Conservation (phyloP, 2,329 filamentous ascomycete genomes). For the Aspergillus fructus region DNA sequence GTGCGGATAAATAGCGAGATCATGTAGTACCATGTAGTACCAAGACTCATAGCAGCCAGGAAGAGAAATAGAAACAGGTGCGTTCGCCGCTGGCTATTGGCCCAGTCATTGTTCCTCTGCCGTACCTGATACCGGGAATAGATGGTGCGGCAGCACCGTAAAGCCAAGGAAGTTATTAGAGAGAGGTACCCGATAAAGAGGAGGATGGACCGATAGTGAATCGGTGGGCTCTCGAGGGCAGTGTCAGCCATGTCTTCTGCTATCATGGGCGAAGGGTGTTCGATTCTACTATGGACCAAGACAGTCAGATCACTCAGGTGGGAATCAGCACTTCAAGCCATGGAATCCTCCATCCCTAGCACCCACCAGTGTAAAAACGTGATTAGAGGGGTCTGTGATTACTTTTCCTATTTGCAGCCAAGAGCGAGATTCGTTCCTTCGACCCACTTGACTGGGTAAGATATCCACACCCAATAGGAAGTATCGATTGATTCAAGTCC, state of each 20-base stretch:
- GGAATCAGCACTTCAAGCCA: no score
- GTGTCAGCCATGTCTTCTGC: neutral
- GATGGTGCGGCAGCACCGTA: neutral
- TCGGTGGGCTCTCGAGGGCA: neutral
- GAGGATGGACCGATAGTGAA: neutral
- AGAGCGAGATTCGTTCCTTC: no score
- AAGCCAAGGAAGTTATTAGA: neutral
- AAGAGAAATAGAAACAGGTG: constrained; percentile 30
- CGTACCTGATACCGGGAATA: neutral
- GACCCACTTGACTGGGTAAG: no score
- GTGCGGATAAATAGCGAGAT: constrained; percentile 47
- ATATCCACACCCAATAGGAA: no score
- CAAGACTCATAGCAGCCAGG: constrained; percentile 49
- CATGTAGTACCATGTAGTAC: constrained; percentile 46
- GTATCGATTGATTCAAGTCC: no score
- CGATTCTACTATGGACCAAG: neutral
- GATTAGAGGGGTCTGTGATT: no score
- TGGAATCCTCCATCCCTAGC: no score
- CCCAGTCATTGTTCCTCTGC: constrained; percentile 1
- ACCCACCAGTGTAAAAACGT: no score
- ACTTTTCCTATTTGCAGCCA: no score
- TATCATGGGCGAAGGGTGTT: neutral
- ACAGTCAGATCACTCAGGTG: no score
- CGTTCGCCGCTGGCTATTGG: neutral
- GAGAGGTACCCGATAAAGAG: constrained; percentile 4